These are phyloP conservation scores for Saccharomyces eubayanus DNA, from an alignment of 805 yeast species.

Conservation along the genomic window DNA sequence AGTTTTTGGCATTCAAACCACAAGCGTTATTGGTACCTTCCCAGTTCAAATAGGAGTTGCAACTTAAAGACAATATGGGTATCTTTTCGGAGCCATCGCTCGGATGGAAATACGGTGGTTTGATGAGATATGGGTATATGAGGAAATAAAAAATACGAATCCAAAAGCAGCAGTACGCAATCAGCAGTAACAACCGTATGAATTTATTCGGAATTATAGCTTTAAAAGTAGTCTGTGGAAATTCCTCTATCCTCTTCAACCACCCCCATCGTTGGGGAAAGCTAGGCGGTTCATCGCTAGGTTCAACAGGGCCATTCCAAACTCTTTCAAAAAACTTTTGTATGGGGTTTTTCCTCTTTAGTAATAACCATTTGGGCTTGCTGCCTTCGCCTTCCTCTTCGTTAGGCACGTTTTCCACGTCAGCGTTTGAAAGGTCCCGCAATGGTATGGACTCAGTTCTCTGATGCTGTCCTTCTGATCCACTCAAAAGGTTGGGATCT, in stretches of 20 bases:
- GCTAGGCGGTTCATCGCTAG: slow-evolving; percentile 42
- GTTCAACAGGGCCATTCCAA: slow-evolving; percentile 50
- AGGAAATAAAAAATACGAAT: slow-evolving; percentile 32
- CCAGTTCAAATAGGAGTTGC: slow-evolving; percentile 46
- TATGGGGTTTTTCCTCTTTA: slow-evolving; percentile 10
- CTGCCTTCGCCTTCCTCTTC: slow-evolving; percentile 1
- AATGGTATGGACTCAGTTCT: neutral
- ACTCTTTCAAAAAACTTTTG: slow-evolving; percentile 27
- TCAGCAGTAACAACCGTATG: slow-evolving; percentile 28
- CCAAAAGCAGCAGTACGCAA: slow-evolving; percentile 43
- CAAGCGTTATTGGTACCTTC: slow-evolving; percentile 66
- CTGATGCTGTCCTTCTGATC: neutral
- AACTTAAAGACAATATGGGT: slow-evolving; percentile 35
- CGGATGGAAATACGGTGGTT: slow-evolving; percentile 32
- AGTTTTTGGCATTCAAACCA: slow-evolving; percentile 60
- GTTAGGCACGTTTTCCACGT: neutral
- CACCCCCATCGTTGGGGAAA: slow-evolving; percentile 22
- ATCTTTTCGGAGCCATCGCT: slow-evolving; percentile 16
- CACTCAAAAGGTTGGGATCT: neutral
- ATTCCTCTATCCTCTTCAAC: slow-evolving; percentile 32
- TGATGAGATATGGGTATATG: slow-evolving; percentile 39
- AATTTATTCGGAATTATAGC: slow-evolving; percentile 21
- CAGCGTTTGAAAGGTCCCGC: neutral
- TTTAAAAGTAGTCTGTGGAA: slow-evolving; percentile 35
- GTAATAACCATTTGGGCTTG: slow-evolving; percentile 14